Evolutionary conservation across 371 early-diverging fungal species (phyloP).

Genomic region (Neoconidiobolus thromboides): DNA sequence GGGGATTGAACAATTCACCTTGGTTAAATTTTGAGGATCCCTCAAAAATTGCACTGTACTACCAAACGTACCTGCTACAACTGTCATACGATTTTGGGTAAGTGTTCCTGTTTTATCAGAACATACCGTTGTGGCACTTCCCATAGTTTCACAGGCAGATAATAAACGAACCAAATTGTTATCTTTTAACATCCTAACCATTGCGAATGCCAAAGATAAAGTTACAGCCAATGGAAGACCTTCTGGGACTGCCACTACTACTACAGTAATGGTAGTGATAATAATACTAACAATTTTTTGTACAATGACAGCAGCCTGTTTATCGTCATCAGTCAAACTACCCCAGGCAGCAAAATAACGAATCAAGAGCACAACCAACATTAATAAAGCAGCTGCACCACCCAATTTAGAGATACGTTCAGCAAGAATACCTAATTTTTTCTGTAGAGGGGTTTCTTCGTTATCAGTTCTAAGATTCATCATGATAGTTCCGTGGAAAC

Average conservation of each 20-base stretch:
- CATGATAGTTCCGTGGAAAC: slow-evolving; percentile 57
- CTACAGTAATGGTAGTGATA: slow-evolving; percentile 44
- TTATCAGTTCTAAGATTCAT: slow-evolving; percentile 32
- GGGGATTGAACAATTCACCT: slow-evolving; percentile 15
- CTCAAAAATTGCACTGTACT: neutral
- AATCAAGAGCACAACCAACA: slow-evolving; percentile 37
- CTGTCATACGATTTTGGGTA: slow-evolving; percentile 77
- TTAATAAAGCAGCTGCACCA: slow-evolving; percentile 34
- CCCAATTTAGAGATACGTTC: slow-evolving; percentile 50
- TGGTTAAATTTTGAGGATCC: neutral
- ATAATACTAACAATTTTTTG: slow-evolving; percentile 31
- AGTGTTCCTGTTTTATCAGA: slow-evolving; percentile 84
- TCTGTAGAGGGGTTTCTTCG: slow-evolving; percentile 42
- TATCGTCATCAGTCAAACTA: neutral
- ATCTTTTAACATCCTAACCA: slow-evolving; percentile 66
- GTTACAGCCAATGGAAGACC: slow-evolving; percentile 62
- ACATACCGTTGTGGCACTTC: slow-evolving; percentile 77
- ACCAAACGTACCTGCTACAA: slow-evolving; percentile 39
- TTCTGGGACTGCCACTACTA: slow-evolving; percentile 67
- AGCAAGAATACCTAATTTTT: slow-evolving; percentile 40
- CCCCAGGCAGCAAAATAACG: slow-evolving; percentile 24
- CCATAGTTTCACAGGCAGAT: slow-evolving; percentile 87
- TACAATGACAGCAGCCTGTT: slow-evolving; percentile 12
- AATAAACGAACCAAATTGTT: slow-evolving; percentile 77
- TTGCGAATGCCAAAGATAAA: slow-evolving; percentile 53